A percentile compares a stretch with the other conserved stretches of the same genome.
These are phyloP conservation scores for Solanum chilense DNA, from an alignment of 257 asterid species.

Conservation along the genomic window DNA sequence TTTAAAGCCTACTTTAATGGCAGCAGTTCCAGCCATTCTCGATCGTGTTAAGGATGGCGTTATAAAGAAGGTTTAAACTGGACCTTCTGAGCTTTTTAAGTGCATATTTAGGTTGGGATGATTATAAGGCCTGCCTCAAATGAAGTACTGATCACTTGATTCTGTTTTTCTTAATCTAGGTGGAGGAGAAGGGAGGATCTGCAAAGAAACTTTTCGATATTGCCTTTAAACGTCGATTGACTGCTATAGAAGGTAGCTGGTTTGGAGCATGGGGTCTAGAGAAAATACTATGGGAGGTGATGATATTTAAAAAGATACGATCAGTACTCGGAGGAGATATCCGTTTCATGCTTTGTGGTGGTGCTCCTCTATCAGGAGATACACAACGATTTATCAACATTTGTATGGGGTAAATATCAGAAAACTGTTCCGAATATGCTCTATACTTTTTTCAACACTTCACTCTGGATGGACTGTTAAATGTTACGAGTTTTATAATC, in stretches of 20 bases:
- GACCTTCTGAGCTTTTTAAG: background rate
- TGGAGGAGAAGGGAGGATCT: constrained; percentile 76
- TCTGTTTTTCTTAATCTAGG: constrained; percentile 30
- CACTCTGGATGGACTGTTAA: background rate
- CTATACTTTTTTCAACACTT: background rate
- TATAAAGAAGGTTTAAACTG: constrained; percentile 54
- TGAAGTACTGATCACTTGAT: background rate
- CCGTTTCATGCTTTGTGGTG: constrained; percentile 92
- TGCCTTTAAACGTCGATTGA: constrained; percentile 54
- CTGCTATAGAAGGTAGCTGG: constrained; percentile 87
- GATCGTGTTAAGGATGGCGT: constrained; percentile 94
- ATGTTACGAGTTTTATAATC: background rate
- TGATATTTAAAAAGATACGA: constrained; percentile 58
- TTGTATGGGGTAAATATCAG: constrained; percentile 62
- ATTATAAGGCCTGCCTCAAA: background rate
- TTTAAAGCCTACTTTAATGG: constrained; percentile 68
- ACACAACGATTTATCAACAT: constrained; percentile 89
- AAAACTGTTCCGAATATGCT: background rate
- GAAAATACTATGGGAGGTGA: constrained; percentile 46
- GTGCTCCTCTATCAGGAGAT: constrained; percentile 93
- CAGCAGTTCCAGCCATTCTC: constrained; percentile 90
- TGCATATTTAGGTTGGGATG: background rate
- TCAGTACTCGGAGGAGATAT: constrained; percentile 79
- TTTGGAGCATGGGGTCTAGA: constrained; percentile 87
- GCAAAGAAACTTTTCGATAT: constrained; percentile 59